phyloP scores from a whole-genome alignment of 1,284 basidiomycete species.

The Cryptococcus maquisensis region DNA sequence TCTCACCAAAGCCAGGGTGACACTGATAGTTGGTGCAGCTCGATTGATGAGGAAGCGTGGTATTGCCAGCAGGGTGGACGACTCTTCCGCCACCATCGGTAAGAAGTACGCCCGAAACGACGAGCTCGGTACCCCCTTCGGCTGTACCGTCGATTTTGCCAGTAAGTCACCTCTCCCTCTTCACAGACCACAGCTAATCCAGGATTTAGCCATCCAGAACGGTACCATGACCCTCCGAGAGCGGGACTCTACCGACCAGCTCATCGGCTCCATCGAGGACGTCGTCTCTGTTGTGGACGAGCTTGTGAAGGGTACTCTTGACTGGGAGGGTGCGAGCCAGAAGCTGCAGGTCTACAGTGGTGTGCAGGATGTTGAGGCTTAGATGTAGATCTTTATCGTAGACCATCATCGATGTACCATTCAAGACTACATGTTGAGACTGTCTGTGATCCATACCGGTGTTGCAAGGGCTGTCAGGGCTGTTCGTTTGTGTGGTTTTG shows the following conservation, averaged over 20 bases:
- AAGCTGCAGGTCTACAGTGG: slow-evolving; percentile 79
- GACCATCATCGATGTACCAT: too few species aligned
- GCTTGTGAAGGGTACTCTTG: slow-evolving; percentile 66
- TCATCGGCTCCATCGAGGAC: slow-evolving; percentile 87
- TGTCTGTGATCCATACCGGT: too few species aligned
- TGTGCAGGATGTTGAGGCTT: slow-evolving; percentile 70
- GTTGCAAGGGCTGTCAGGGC: too few species aligned
- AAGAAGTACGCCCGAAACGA: slow-evolving; percentile 97
- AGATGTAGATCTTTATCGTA: not conserved
- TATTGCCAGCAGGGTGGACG: slow-evolving; percentile 88
- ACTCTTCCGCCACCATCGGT: slow-evolving; percentile 91
- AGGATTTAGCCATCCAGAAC: slow-evolving; percentile 69
- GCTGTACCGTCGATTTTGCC: slow-evolving; percentile 94
- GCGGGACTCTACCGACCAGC: slow-evolving; percentile 88
- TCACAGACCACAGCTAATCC: not conserved
- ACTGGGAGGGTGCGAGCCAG: slow-evolving; percentile 73
- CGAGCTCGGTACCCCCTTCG: slow-evolving; percentile 96
- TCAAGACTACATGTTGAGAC: too few species aligned
- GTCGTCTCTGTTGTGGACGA: slow-evolving; percentile 77
- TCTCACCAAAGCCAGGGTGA: slow-evolving; percentile 11
- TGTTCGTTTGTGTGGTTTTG: too few species aligned
- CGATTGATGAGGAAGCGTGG: slow-evolving; percentile 80
- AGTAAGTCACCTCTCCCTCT: slow-evolving; percentile 57
- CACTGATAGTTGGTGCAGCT: slow-evolving; percentile 53
- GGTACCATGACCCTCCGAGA: slow-evolving; percentile 87